Evolutionary conservation across 1,284 basidiomycete species (phyloP).

Genomic region (Sporisorium iseilematis-ciliati): DNA sequence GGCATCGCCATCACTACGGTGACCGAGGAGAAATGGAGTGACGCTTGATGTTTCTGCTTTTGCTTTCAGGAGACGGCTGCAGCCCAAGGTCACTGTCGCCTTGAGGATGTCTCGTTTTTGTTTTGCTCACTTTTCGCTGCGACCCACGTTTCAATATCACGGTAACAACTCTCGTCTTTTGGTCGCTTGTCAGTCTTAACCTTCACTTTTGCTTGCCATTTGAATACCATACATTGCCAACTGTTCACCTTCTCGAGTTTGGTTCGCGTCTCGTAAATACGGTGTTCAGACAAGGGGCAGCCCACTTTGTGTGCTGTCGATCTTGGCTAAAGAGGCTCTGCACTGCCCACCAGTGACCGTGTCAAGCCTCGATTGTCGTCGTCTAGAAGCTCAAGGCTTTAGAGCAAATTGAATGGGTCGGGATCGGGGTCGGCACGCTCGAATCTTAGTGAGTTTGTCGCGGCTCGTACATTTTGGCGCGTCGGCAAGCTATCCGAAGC

Average conservation of each 20-base stretch:
- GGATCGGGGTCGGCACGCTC: not conserved
- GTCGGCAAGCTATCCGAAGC: constrained; percentile 1
- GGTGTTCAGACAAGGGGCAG: too few species aligned
- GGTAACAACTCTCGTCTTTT: too few species aligned
- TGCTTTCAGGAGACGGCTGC: too few species aligned
- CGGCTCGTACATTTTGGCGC: not conserved
- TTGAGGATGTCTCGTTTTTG: too few species aligned
- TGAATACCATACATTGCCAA: not conserved
- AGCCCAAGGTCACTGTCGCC: too few species aligned
- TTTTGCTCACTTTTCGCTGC: too few species aligned
- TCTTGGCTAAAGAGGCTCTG: not conserved
- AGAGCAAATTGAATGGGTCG: not conserved
- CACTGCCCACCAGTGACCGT: not conserved
- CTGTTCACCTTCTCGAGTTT: not conserved
- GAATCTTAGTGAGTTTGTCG: too few species aligned
- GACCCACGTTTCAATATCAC: too few species aligned
- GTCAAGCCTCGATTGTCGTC: not conserved
- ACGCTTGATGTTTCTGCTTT: constrained; percentile 1
- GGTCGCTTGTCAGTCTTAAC: too few species aligned
- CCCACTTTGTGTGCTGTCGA: too few species aligned
- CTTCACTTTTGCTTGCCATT: not conserved
- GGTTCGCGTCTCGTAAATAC: too few species aligned
- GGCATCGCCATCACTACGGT: constrained; percentile 29
- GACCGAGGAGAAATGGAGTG: constrained; percentile 32
- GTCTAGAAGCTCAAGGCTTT: too few species aligned